These are phyloP conservation scores for Phytophthora melonis DNA, from an alignment of 352 stramenopile genomes.

Conservation along the genomic window DNA sequence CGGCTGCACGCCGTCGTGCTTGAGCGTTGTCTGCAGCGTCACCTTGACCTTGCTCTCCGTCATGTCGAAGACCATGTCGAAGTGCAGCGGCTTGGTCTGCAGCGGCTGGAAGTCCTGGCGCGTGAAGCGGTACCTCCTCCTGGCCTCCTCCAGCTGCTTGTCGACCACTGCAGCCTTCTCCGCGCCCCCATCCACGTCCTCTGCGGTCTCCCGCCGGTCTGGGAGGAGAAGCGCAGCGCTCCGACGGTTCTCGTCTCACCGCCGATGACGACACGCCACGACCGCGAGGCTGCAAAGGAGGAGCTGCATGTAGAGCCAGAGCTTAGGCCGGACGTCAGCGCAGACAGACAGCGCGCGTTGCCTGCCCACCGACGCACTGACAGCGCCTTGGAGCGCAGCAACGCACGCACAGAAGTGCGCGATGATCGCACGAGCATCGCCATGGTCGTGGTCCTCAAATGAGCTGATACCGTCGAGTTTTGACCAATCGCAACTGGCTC, in stretches of 20 bases:
- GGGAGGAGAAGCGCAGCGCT: slow-evolving; percentile 11
- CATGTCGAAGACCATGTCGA: slow-evolving; percentile 87
- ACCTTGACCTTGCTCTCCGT: slow-evolving; percentile 66
- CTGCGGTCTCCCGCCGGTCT: neutral
- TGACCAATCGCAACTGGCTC: neutral
- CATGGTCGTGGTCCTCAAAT: slow-evolving; percentile 8
- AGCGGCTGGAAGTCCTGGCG: slow-evolving; percentile 73
- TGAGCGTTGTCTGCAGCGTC: slow-evolving; percentile 76
- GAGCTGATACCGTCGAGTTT: neutral
- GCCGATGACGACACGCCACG: neutral
- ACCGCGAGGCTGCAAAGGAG: neutral
- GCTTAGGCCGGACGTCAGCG: slow-evolving; percentile 8
- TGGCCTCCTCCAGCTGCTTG: slow-evolving; percentile 17
- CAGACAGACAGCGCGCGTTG: slow-evolving; percentile 17
- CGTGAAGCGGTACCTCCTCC: slow-evolving; percentile 82
- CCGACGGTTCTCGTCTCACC: neutral
- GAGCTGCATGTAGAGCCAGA: neutral
- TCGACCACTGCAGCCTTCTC: neutral
- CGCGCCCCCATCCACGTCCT: neutral
- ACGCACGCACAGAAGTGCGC: slow-evolving; percentile 8
- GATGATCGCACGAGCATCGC: slow-evolving; percentile 8
- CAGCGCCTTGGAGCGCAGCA: slow-evolving; percentile 18
- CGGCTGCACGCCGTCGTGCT: slow-evolving; percentile 49
- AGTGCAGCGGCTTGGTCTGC: slow-evolving; percentile 74
- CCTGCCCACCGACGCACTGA: neutral